Conservation (phyloP, 768 basidiomycete species). For the Asterophora lycoperdoides region DNA sequence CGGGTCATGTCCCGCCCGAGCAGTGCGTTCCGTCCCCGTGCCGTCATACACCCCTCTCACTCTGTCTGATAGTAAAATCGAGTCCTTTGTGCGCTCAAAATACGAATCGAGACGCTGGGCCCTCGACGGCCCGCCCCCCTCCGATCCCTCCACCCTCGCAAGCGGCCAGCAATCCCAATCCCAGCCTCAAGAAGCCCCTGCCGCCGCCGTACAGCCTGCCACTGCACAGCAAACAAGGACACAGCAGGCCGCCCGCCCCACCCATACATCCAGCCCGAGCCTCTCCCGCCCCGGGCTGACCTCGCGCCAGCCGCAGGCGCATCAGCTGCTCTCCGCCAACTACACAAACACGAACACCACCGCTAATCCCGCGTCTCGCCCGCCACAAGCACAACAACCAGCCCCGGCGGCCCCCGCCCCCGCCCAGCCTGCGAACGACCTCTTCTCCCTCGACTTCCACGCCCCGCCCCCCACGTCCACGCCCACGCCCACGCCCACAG, state of each 20-base stretch:
- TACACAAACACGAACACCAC: constrained; percentile 17
- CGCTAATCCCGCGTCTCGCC: not conserved
- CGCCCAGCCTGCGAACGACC: constrained; percentile 46
- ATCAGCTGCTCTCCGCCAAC: constrained; percentile 50
- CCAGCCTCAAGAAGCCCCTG: constrained; percentile 19
- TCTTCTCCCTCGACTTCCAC: constrained; percentile 87
- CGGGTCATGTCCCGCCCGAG: constrained; percentile 89
- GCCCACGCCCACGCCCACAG: constrained; percentile 21
- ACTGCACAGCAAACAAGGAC: not conserved
- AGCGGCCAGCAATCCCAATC: constrained; percentile 25
- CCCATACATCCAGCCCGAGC: constrained; percentile 26
- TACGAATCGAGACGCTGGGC: constrained; percentile 96
- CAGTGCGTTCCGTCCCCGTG: constrained; percentile 57
- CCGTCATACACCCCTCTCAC: not conserved
- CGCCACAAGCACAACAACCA: constrained; percentile 15
- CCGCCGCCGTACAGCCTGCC: constrained; percentile 22
- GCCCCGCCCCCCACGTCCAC: constrained; percentile 37
- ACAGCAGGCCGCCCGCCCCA: constrained; percentile 9
- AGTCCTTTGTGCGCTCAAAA: constrained; percentile 94
- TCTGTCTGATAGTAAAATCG: constrained; percentile 74
- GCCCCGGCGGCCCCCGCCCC: constrained; percentile 17
- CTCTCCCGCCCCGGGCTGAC: constrained; percentile 24
- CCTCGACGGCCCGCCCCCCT: constrained; percentile 78
- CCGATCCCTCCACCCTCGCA: constrained; percentile 78
- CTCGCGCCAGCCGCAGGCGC: constrained; percentile 47